Base-by-base conservation (phyloP, 148 eudicot genomes). In the Vaccinium corymbosum region DNA sequence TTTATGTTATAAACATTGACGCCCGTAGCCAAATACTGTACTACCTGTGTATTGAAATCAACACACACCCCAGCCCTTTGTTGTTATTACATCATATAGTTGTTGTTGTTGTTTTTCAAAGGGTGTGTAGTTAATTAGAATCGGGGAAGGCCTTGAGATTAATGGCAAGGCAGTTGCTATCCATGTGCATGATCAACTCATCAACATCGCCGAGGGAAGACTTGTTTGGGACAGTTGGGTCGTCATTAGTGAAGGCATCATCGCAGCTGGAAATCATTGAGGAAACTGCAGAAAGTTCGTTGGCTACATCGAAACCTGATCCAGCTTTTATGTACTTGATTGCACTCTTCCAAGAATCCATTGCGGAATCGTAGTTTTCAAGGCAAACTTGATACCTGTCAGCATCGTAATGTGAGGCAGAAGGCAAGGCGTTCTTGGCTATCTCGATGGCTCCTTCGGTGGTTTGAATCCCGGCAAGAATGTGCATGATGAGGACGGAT, bases 401-500 rank as follows among this genome's bases (percentile, higher is more conserved):
- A 25, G 38, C 59, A 68, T 68, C 73, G 42, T 27, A 68, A 27
- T 25, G 38, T 68, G 42, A 22, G 38, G 73, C 73, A 8, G 73
- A 68, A 68, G 73, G 38, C 35, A 52, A 14, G 61, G 59, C 46
- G 0, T 25, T 14, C 38, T 78, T 78, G 62, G 57, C 57, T 51
- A 25, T 51, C 46, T 51, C 3, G 80, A 53, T 53, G 19, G 62
- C 62, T 55, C 29, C 4, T 16, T 52, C 0, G n/a, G 57, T 78
- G 62, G 62, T n/a, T 6, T 51, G 17, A 50, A 75, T 75, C 25
- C 25, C 78, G 6, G 78, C 52, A 75, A 17, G 50, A 2, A 75
- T 48, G 50, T 75, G 78, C 78, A 75, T 75, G 78, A 20, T 20
- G 53, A 75, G 78, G 78, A 75, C 78, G 7, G 78, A 75, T 19